A percentile compares a stretch with the other conserved stretches of the same genome.
phyloP scores from a whole-genome alignment of 805 yeast species.

The Candida tammaniensis region DNA sequence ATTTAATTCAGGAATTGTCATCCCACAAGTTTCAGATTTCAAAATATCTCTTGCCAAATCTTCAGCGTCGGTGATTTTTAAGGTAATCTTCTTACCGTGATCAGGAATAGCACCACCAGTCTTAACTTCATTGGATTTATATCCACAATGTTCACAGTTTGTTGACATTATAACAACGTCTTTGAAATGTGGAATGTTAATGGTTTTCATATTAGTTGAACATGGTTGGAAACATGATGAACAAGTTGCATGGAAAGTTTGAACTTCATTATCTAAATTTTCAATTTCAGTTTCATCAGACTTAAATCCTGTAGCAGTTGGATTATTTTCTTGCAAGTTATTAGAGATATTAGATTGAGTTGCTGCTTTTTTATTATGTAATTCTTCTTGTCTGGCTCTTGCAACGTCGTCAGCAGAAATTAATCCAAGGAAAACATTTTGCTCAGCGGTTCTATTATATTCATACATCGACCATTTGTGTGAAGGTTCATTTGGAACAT shows the following conservation, averaged over 20 bases:
- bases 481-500: conserved; percentile 77
- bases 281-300: conserved; percentile 79
- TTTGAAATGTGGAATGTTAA: conserved; percentile 95
- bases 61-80: conserved; percentile 81
- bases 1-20: conserved; percentile 81
- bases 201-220: conserved; percentile 94
- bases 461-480: conserved; percentile 88
- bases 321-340: conserved; percentile 20
- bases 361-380: conserved; percentile 43
- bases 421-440: conserved; percentile 80
- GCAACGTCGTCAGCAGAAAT: conserved; percentile 66
- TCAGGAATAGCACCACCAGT: conserved; percentile 97
- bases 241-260: conserved; percentile 88
- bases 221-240: conserved; percentile 82
- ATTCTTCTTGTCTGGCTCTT: conserved; percentile 45
- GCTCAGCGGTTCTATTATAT: conserved; percentile 83
- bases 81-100: conserved; percentile 70
- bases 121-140: conserved; percentile 94
- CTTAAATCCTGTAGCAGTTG: conserved; percentile 49
- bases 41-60: conserved; percentile 93
- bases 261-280: conserved; percentile 85
- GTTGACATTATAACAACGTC: conserved; percentile 97
- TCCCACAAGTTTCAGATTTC: conserved; percentile 90
- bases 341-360: conserved; percentile 29
- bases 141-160: conserved; percentile 88